Conservation (phyloP, 768 basidiomycete species). For the Postia placenta region DNA sequence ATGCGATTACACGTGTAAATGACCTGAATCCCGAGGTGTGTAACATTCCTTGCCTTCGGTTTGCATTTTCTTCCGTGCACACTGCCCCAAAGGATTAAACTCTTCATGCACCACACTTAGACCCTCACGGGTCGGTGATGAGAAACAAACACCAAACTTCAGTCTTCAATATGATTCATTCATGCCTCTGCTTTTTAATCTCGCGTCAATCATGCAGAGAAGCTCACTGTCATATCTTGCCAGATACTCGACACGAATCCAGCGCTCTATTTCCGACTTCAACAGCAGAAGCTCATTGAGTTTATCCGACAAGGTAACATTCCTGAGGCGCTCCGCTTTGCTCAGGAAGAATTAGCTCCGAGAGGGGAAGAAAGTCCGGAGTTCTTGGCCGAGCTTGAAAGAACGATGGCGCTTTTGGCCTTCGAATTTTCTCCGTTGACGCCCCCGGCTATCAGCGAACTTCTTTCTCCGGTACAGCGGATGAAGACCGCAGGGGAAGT, state of each 20-base stretch:
- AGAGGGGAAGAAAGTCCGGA: slow-evolving; percentile 93
- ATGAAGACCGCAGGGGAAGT: slow-evolving; percentile 94
- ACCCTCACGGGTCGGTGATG: slow-evolving; percentile 77
- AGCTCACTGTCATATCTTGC: slow-evolving; percentile 12
- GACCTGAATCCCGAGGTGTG: slow-evolving; percentile 96
- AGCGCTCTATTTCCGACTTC: slow-evolving; percentile 88
- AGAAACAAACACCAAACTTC: slow-evolving; percentile 76
- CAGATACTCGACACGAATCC: slow-evolving; percentile 98
- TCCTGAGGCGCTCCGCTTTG: slow-evolving; percentile 80
- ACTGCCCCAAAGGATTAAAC: slow-evolving; percentile 67
- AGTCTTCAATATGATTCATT: slow-evolving; percentile 89
- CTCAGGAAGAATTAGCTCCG: slow-evolving; percentile 89
- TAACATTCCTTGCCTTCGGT: slow-evolving; percentile 7
- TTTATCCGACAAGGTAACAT: slow-evolving; percentile 80
- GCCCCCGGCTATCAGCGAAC: slow-evolving; percentile 65
- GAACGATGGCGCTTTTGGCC: slow-evolving; percentile 89
- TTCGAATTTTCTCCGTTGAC: slow-evolving; percentile 60
- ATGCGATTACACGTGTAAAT: slow-evolving; percentile 92
- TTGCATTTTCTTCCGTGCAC: slow-evolving; percentile 4
- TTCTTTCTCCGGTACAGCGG: slow-evolving; percentile 82
- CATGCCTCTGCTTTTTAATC: slow-evolving; percentile 8
- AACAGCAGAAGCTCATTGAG: slow-evolving; percentile 95
- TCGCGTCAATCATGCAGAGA: not conserved
- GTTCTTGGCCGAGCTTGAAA: slow-evolving; percentile 87
- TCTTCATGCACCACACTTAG: slow-evolving; percentile 99